Base-by-base conservation (phyloP, 306 rosid genomes). In the Cucurbita argyrosperma region DNA sequence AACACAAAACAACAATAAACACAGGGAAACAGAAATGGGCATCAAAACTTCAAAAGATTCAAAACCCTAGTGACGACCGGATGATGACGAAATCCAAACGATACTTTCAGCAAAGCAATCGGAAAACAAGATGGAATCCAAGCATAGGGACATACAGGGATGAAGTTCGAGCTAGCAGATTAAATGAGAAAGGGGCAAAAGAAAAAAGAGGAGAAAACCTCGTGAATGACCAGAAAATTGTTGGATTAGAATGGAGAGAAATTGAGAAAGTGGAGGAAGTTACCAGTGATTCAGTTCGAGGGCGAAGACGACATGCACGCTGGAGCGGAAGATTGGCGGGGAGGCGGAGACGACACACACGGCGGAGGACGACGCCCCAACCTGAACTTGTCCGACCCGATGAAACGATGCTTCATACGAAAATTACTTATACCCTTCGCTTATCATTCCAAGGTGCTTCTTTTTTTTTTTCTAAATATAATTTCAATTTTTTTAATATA, bases 301-400 rank as follows among this genome's bases (percentile, higher is more conserved):
- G 72, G 5, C 15, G 71, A 19, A 42, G 10, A 43, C 39, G 72
- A 21, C 40, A 21, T 10, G 72, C 26, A 67, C 3, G 42, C 73
- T 1, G 73, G 43, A 68, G 42, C 8, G 23, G 67, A 61, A 14
- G 67, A 61, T 6, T 35, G 46, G 45, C 65, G 62, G 65, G 8
- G 42, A 30, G 16, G 38, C 39, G 53, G 18, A 65, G 53, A 5
- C 56, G 74, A 68, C 21, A 54, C 13, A 3, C 35, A 3, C 4
- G 70, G 70, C 50, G 51, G 71, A 64, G 71, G 50, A 64, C 56
- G 74, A 68, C 21, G 72, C 13, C 54, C 54, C 10, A 66, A 66
- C 37, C 37, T 43, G 38, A 45, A 66, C 39, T 45, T 23, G 12
- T 23, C 68, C 13, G 47, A 62, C 47, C 68, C 68, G 67, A 62